Conservation (phyloP, 441 rosid genomes). For the Macaranga tanarius region DNA sequence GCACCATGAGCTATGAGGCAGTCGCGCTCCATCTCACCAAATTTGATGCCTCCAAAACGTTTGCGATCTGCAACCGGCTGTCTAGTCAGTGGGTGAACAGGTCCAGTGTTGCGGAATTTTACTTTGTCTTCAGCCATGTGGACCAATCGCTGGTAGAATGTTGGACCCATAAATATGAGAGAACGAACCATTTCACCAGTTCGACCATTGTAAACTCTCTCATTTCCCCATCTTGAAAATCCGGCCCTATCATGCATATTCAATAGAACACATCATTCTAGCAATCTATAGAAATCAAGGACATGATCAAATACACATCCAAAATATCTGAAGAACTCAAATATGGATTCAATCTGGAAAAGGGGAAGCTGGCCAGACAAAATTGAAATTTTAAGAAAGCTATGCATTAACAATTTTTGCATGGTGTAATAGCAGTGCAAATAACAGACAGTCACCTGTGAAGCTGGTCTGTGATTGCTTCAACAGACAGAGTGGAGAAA, state of each 20-base stretch:
- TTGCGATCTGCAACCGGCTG: conserved; percentile 91
- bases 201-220: conserved; percentile 75
- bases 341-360: not conserved
- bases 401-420: not conserved
- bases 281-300: not conserved
- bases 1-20: conserved; percentile 92
- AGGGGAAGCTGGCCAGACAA: not conserved
- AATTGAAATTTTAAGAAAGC: not conserved
- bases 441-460: conserved; percentile 54
- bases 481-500: conserved; percentile 71
- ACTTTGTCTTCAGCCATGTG: conserved; percentile 96
- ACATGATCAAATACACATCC: not conserved
- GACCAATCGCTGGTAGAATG: conserved; percentile 78
- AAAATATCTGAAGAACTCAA: not conserved
- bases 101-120: conserved; percentile 91
- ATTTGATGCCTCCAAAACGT: conserved; percentile 82
- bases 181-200: conserved; percentile 72
- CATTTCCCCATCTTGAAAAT: conserved; percentile 81
- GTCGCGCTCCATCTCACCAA: conserved; percentile 94
- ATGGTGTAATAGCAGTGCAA: not conserved
- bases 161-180: conserved; percentile 82
- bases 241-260: conserved; percentile 59
- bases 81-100: conserved; percentile 84
- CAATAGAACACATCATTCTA: not conserved
- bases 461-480: conserved; percentile 76